These are phyloP conservation scores for Crucihimalaya himalaica DNA, from an alignment of 345 rosid genomes.

Conservation along the genomic window DNA sequence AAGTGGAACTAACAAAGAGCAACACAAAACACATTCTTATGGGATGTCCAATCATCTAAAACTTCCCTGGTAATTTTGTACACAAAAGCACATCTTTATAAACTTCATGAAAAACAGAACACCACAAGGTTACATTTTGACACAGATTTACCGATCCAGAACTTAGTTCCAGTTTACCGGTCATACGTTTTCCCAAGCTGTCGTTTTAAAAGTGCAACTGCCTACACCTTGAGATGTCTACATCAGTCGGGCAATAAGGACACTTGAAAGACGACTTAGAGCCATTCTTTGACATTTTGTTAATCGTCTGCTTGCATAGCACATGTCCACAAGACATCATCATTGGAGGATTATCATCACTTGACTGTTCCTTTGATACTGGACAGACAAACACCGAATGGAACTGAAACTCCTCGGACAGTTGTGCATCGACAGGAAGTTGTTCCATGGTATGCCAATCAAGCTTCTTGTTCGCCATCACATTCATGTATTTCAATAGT, in stretches of 20 bases:
- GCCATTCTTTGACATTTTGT: conserved; percentile 74
- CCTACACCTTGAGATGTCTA: conserved; percentile 55
- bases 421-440: conserved; percentile 66
- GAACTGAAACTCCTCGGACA: conserved; percentile 64
- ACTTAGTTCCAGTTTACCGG: conserved; percentile 13
- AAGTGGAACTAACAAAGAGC: conserved; percentile 19
- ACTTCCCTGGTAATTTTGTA: conserved; percentile 16
- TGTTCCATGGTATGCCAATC: conserved; percentile 73
- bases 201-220: conserved; percentile 50
- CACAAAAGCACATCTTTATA: conserved; percentile 6
- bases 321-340: conserved; percentile 81
- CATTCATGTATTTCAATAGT: conserved; percentile 69
- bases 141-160: conserved; percentile 4
- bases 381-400: conserved; percentile 83
- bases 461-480: conserved; percentile 64
- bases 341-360: conserved; percentile 78
- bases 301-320: conserved; percentile 72
- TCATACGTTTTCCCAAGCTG: background rate
- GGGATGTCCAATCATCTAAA: conserved; percentile 19
- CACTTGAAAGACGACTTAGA: conserved; percentile 63
- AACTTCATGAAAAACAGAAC: conserved; percentile 18
- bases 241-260: conserved; percentile 71
- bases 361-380: conserved; percentile 72
- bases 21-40: conserved; percentile 28
- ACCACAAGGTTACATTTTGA: conserved; percentile 30